Evolutionary conservation across 2,329 filamentous ascomycete species (phyloP).

Genomic region (Colletotrichum camelliae): DNA sequence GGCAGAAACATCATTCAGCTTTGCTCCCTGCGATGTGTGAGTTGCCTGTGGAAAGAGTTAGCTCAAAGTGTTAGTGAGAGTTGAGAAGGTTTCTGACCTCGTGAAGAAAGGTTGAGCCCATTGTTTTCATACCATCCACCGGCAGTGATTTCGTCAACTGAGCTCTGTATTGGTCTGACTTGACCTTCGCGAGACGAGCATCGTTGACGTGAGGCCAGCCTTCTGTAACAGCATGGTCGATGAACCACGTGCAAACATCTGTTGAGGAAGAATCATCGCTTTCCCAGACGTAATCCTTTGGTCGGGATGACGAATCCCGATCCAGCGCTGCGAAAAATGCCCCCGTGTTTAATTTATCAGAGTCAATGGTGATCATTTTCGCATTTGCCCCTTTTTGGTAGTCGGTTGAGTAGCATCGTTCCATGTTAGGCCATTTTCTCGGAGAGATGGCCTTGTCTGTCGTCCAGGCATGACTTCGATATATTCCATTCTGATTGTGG

Average conservation of each 20-base stretch:
- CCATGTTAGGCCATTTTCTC: no score
- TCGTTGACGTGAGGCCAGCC: not conserved
- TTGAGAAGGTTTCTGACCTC: not conserved
- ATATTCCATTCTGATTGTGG: no score
- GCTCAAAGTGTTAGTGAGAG: not conserved
- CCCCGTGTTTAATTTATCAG: no score
- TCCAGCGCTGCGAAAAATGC: no score
- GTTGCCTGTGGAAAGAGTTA: not conserved
- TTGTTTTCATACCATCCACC: not conserved
- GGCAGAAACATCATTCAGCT: not conserved
- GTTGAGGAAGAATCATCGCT: not conserved
- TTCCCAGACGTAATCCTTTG: not conserved
- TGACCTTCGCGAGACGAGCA: not conserved
- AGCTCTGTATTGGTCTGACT: not conserved
- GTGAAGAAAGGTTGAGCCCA: not conserved
- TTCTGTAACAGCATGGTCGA: not conserved
- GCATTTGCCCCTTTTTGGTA: no score
- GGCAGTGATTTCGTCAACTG: not conserved
- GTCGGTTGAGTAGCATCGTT: no score
- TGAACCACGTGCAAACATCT: not conserved
- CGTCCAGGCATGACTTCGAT: no score
- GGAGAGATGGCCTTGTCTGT: no score
- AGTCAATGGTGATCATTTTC: no score
- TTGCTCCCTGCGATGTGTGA: not conserved
- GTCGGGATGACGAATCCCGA: no score